Conservation (phyloP, 2,329 filamentous ascomycete genomes). For the Alternaria rosae region DNA sequence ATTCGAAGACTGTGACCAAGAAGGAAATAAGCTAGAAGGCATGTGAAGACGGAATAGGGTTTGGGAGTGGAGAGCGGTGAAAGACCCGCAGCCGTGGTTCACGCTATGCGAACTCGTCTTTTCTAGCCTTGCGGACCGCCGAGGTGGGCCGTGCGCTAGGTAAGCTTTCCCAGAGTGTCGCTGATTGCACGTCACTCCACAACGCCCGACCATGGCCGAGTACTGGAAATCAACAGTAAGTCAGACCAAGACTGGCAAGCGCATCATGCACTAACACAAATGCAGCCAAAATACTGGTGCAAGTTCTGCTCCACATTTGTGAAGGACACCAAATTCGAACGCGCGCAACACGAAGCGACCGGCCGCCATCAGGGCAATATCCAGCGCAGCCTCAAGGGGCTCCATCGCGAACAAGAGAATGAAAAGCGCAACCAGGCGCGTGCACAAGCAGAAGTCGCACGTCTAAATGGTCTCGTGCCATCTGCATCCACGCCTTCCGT, state of each 20-base stretch:
- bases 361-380: constrained; percentile 83
- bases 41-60: background rate
- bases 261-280: constrained; percentile 11
- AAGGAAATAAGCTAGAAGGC: background rate
- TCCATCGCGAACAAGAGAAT: constrained; percentile 84
- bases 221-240: constrained; percentile 94
- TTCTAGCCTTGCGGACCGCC: constrained; percentile 8
- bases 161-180: constrained; percentile 4
- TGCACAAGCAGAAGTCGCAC: constrained; percentile 83
- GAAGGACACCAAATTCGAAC: constrained; percentile 90
- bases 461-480: constrained; percentile 79
- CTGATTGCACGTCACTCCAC: background rate
- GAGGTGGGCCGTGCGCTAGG: constrained; percentile 5
- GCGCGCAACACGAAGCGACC: constrained; percentile 86
- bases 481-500: constrained; percentile 47
- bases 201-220: constrained; percentile 74
- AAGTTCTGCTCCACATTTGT: constrained; percentile 93
- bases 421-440: constrained; percentile 82
- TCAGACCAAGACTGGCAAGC: background rate
- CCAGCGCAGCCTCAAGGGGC: constrained; percentile 86
- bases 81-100: background rate
- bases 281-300: constrained; percentile 89
- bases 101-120: background rate
- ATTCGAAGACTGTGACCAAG: background rate
- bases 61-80: background rate